Percentiles rank a stretch among this genome's conserved stretches.
Conservation (phyloP, 768 basidiomycete genomes). For the Tricholoma sp. region DNA sequence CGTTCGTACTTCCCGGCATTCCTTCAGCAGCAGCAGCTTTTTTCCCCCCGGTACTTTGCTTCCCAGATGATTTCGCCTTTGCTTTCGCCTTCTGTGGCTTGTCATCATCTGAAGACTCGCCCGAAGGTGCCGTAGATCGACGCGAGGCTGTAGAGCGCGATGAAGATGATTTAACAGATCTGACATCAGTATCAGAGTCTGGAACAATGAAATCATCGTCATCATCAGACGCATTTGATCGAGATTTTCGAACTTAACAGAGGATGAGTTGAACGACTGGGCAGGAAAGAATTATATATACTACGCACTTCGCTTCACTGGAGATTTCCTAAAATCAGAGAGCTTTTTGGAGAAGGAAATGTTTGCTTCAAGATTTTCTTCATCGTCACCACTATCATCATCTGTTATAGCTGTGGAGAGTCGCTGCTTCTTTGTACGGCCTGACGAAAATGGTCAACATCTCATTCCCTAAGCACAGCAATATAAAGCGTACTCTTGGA, state of each 20-base stretch:
- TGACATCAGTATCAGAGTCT: constrained; percentile 54
- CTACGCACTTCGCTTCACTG: constrained; percentile 45
- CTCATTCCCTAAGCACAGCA: background rate
- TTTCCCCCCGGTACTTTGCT: constrained; percentile 21
- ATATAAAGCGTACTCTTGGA: constrained; percentile 22
- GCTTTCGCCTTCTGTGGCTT: constrained; percentile 35
- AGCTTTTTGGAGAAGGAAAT: constrained; percentile 55
- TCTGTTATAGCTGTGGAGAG: constrained; percentile 40
- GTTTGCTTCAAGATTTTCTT: constrained; percentile 33
- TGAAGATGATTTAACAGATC: constrained; percentile 42
- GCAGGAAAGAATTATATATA: background rate
- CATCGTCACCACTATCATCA: constrained; percentile 45
- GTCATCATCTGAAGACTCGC: constrained; percentile 33
- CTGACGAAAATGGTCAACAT: constrained; percentile 22
- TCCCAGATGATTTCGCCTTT: constrained; percentile 28
- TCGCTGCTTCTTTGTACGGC: constrained; percentile 57
- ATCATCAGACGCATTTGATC: constrained; percentile 42
- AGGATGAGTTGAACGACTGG: background rate
- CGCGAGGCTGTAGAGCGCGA: constrained; percentile 50
- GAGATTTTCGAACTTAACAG: constrained; percentile 35
- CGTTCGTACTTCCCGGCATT: constrained; percentile 24
- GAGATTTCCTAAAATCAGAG: constrained; percentile 62
- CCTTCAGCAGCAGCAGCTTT: constrained; percentile 14
- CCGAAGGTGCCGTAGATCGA: constrained; percentile 29
- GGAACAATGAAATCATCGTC: constrained; percentile 73